Base-by-base conservation (phyloP, 1,284 basidiomycete species). In the Apiotrichum domesticum region DNA sequence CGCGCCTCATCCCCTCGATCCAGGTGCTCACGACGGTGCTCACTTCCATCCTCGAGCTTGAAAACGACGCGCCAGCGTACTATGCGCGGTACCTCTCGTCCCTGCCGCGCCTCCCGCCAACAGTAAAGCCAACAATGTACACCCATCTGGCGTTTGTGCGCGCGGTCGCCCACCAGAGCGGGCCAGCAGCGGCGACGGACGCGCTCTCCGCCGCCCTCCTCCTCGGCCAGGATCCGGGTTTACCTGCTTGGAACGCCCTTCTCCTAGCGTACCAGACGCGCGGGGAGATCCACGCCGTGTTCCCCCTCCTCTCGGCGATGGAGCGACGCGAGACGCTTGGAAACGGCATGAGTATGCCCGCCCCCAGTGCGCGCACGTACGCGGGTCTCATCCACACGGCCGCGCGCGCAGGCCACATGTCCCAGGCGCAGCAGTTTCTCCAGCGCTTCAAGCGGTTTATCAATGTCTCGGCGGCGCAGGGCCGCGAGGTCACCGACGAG, bases 111-210 rank as follows among this genome's bases (percentile, higher is more conserved):
- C 37, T 60, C 14, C 57, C 68, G 1, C 67, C 67, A 1, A 46
- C 55, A 29, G 57, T 70, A 2, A 57, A 52, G 39, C 69, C 71
- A 0, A 66, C 54, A 13, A 15, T 51, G 9, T 54, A 49, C 11
- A 70, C 69, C 1, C 64, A 71, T 51, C 52, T 56, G 11, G 58
- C 57, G 10, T 62, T 71, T 42, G 54, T 67, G 11, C 66, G 70
- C 15, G 51, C 56, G 15, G 52, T 67, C 6, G 61, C 59, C 0
- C 52, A 65, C 54, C 54, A 52, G 14, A 33, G 46, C 2, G 64
- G 66, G 3, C 55, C 66, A 4, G 35, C 45, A 14, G 55, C 53
- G 11, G 67, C 63, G 4, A 54, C 61, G 3, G 33, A 46, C 4
- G 63, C 58, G 2, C 39, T 69, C 4, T n/a, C 55, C 3, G 32